Conservation (phyloP, 306 rosid genomes). For the Pyrus pyrifolia region DNA sequence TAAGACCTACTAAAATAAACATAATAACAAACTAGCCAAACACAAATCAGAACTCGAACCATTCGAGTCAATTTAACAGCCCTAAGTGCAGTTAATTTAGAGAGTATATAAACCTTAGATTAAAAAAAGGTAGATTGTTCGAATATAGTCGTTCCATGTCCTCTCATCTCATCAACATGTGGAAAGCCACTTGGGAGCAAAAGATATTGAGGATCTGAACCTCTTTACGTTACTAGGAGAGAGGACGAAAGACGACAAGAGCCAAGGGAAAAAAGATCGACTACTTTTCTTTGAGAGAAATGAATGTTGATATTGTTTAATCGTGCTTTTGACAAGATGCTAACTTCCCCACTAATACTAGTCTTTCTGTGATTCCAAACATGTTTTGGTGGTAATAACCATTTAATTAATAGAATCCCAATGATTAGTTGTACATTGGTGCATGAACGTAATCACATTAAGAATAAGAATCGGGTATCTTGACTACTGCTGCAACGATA, state of each 20-base stretch:
- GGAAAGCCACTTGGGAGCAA: background rate
- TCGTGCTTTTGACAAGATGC: constrained; percentile 2
- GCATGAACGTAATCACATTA: constrained; percentile 8
- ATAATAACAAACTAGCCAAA: no score
- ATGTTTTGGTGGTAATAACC: background rate
- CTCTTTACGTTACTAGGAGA: background rate
- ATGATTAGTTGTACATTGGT: constrained; percentile 8
- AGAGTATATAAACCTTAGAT: background rate
- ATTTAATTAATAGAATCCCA: background rate
- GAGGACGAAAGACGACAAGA: background rate
- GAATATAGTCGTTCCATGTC: background rate
- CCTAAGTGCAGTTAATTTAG: background rate
- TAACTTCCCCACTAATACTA: constrained; percentile 3
- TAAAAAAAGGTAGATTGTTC: background rate
- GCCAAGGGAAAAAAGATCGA: background rate
- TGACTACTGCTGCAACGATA: background rate
- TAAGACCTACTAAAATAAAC: no score
- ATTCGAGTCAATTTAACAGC: no score
- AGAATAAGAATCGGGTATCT: background rate
- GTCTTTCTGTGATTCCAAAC: background rate
- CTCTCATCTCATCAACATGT: background rate
- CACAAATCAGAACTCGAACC: no score
- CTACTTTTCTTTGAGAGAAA: background rate
- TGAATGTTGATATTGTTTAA: background rate
- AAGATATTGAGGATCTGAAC: background rate